Percentiles rank a stretch among this genome's conserved stretches.
phyloP scores from a whole-genome alignment of 2,329 filamentous ascomycete species.

The Knoxdaviesia capensis region DNA sequence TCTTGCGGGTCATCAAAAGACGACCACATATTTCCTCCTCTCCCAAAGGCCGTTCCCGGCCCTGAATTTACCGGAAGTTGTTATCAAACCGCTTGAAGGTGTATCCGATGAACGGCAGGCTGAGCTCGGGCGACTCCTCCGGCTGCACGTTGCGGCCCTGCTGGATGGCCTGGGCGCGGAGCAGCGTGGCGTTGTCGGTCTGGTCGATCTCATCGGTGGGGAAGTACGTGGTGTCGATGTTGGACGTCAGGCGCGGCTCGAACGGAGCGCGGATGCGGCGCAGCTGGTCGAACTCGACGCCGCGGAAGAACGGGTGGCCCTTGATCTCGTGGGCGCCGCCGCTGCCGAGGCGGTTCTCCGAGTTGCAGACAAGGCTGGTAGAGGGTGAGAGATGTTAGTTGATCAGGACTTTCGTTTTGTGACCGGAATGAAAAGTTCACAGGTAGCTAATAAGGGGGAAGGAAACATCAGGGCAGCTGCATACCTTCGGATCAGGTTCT shows the following conservation, averaged over 20 bases:
- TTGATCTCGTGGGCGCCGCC: slow-evolving; percentile 85
- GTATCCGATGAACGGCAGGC: slow-evolving; percentile 80
- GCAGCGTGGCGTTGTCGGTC: slow-evolving; percentile 73
- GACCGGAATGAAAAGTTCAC: neutral
- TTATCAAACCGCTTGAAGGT: slow-evolving; percentile 88
- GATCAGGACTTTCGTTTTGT: neutral
- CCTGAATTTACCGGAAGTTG: slow-evolving; percentile 33
- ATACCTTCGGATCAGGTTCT: slow-evolving; percentile 81
- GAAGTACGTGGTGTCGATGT: slow-evolving; percentile 96
- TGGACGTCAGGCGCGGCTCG: slow-evolving; percentile 79
- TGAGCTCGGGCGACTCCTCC: slow-evolving; percentile 69
- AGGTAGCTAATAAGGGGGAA: neutral
- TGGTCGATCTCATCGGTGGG: slow-evolving; percentile 96
- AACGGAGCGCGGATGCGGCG: slow-evolving; percentile 89
- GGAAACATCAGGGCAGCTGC: slow-evolving; percentile 9
- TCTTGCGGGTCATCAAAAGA: too few relatives aligned
- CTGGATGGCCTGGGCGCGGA: slow-evolving; percentile 65
- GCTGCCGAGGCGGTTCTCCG: slow-evolving; percentile 75
- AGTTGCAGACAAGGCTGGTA: slow-evolving; percentile 72
- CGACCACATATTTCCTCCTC: too few relatives aligned
- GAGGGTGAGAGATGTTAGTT: slow-evolving; percentile 1
- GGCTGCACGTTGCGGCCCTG: slow-evolving; percentile 30
- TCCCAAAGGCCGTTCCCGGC: too few relatives aligned
- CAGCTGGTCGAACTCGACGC: slow-evolving; percentile 84
- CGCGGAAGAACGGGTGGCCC: slow-evolving; percentile 84